These are phyloP conservation scores for Talaromyces funiculosus DNA, from an alignment of 2,329 filamentous ascomycete species.

Conservation along the genomic window DNA sequence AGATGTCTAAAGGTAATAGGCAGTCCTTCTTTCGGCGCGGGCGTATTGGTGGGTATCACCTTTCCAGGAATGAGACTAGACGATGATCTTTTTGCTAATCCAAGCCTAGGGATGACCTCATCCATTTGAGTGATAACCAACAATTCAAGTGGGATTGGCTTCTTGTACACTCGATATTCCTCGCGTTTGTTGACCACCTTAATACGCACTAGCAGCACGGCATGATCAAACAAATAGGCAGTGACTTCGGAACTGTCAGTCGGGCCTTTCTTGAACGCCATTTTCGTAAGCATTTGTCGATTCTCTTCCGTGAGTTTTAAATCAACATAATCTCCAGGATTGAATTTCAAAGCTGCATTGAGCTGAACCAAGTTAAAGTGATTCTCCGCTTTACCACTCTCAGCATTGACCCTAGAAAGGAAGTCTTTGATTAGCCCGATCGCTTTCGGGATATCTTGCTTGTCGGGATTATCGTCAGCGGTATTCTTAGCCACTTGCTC, in stretches of 20 bases:
- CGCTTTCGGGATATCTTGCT: slow-evolving; percentile 85
- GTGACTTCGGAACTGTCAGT: slow-evolving; percentile 86
- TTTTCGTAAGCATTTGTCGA: slow-evolving; percentile 90
- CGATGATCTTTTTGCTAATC: slow-evolving; percentile 77
- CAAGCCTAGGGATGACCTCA: slow-evolving; percentile 76
- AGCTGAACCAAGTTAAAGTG: slow-evolving; percentile 91
- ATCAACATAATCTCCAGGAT: slow-evolving; percentile 84
- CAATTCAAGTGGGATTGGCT: slow-evolving; percentile 90
- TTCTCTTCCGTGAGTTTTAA: slow-evolving; percentile 90
- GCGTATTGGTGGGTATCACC: slow-evolving; percentile 47
- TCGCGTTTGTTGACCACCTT: slow-evolving; percentile 91
- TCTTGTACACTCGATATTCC: slow-evolving; percentile 89
- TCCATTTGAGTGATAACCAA: slow-evolving; percentile 96
- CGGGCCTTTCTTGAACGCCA: slow-evolving; percentile 83
- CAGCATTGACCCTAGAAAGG: slow-evolving; percentile 80
- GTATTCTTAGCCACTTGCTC: slow-evolving; percentile 92
- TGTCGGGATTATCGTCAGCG: slow-evolving; percentile 80
- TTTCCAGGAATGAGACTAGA: slow-evolving; percentile 69
- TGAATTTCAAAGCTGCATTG: slow-evolving; percentile 86
- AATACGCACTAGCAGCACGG: slow-evolving; percentile 81
- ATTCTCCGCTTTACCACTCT: slow-evolving; percentile 96
- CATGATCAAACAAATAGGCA: slow-evolving; percentile 93
- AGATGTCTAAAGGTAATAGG: slow-evolving; percentile 96
- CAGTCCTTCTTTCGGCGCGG: slow-evolving; percentile 65
- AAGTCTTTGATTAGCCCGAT: slow-evolving; percentile 81